Conservation (phyloP, 2,329 filamentous ascomycete genomes). For the Elsinoe ampelina region DNA sequence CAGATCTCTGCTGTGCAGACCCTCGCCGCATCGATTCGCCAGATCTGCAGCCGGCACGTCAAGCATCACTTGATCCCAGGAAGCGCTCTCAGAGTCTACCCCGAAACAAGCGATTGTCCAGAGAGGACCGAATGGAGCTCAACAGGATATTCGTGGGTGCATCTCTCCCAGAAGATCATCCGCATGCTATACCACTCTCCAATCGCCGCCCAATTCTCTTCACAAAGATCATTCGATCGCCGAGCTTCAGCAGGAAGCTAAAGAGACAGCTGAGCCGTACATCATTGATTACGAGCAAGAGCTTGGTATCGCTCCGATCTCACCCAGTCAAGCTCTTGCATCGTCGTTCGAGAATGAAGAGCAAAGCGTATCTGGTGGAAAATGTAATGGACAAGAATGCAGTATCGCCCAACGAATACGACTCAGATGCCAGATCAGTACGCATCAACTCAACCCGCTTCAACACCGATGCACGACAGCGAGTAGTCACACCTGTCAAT, state of each 20-base stretch:
- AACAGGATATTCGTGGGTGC: slow-evolving; percentile 23
- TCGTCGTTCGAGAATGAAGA: background rate
- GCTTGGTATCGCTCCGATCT: background rate
- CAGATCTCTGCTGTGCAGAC: slow-evolving; percentile 14
- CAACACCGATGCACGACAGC: background rate
- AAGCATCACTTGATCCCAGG: background rate
- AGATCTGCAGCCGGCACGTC: slow-evolving; percentile 8
- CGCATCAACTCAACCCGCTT: background rate
- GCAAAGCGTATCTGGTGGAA: background rate
- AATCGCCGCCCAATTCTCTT: slow-evolving; percentile 15
- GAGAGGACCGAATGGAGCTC: slow-evolving; percentile 15
- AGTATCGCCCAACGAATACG: background rate
- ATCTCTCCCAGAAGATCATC: slow-evolving; percentile 25
- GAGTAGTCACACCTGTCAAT: background rate
- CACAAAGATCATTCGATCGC: slow-evolving; percentile 21
- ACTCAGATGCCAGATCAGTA: slow-evolving; percentile 9
- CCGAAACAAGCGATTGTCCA: background rate
- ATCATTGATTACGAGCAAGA: slow-evolving; percentile 6
- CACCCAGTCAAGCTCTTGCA: slow-evolving; percentile 1
- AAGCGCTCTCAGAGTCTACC: background rate
- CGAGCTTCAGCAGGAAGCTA: slow-evolving; percentile 21
- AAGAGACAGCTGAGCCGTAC: slow-evolving; percentile 18
- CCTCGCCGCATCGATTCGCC: slow-evolving; percentile 12
- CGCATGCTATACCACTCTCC: slow-evolving; percentile 21
- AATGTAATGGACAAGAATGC: background rate